Conservation (phyloP, 768 basidiomycete genomes). For the Suillus alpinus region DNA sequence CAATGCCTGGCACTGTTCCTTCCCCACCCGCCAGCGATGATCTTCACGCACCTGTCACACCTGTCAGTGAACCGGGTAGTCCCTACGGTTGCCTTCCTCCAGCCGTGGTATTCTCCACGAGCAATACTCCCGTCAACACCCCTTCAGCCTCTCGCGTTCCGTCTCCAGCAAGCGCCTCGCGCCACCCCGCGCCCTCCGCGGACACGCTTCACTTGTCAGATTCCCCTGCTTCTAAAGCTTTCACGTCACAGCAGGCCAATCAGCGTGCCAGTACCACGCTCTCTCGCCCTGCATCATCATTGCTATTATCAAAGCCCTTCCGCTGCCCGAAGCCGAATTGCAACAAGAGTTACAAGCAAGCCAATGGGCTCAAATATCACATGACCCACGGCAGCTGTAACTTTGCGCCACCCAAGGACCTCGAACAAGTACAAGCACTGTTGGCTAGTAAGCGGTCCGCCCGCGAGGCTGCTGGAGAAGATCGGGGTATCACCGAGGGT, state of each 20-base stretch:
- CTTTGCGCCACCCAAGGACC: conserved; percentile 85
- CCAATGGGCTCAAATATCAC: conserved; percentile 93
- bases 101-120: conserved; percentile 55
- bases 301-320: conserved; percentile 84
- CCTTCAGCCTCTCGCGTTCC: conserved; percentile 47
- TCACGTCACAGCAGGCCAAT: conserved; percentile 24
- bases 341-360: conserved; percentile 95
- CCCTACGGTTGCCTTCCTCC: conserved; percentile 59
- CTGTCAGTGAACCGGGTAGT: conserved; percentile 30
- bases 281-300: conserved; percentile 51
- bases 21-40: conserved; percentile 30
- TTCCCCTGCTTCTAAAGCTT: conserved; percentile 20
- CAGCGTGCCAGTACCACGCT: conserved; percentile 44
- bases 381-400: conserved; percentile 92
- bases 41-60: conserved; percentile 23
- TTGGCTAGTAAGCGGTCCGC: conserved; percentile 48
- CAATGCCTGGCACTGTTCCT: conserved; percentile 57
- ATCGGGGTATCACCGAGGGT: conserved; percentile 48
- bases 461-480: conserved; percentile 40
- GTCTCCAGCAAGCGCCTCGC: conserved; percentile 23
- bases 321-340: conserved; percentile 93
- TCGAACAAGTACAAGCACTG: conserved; percentile 72
- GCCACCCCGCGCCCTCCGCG: conserved; percentile 15
- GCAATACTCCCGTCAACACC: conserved; percentile 45
- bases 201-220: conserved; percentile 18